A percentile compares a stretch with the other conserved stretches of the same genome.
Evolutionary conservation across 2,329 filamentous ascomycete genomes (phyloP).

Genomic region (Calonectria hawksworthii): DNA sequence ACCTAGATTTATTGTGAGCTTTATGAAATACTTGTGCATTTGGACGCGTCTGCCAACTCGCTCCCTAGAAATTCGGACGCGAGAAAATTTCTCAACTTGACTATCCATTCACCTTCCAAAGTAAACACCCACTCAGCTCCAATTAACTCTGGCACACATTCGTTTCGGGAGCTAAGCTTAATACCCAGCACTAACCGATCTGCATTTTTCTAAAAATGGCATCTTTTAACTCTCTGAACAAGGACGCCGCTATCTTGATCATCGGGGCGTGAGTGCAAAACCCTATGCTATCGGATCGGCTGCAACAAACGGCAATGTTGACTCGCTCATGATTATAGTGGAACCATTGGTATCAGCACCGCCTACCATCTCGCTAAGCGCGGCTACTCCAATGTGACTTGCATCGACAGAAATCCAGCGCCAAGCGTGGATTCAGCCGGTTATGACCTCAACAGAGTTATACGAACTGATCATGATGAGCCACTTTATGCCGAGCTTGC

Average conservation of each 20-base stretch:
- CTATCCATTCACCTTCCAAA: not conserved
- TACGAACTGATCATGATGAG: constrained; percentile 26
- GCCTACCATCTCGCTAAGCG: constrained; percentile 28
- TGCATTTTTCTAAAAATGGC: not conserved
- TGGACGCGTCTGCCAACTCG: not conserved
- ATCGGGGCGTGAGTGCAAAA: constrained; percentile 21
- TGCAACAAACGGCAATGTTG: no score
- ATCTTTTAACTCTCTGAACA: not conserved
- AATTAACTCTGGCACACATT: not conserved
- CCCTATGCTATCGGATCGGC: not conserved
- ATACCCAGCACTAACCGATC: not conserved
- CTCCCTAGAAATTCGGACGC: not conserved
- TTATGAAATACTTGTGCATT: not conserved
- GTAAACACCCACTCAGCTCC: not conserved
- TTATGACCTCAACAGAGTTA: constrained; percentile 33
- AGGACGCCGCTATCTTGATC: constrained; percentile 21
- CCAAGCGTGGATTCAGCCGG: constrained; percentile 37
- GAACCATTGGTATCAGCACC: constrained; percentile 27
- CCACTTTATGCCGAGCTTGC: constrained; percentile 21
- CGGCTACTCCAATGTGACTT: constrained; percentile 35
- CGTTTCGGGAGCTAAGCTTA: not conserved
- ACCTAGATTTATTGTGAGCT: not conserved
- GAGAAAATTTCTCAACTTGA: not conserved
- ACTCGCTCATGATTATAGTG: not conserved
- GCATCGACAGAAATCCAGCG: constrained; percentile 34